Evolutionary conservation across 805 yeast genomes (phyloP).

Genomic region (Candida succiphila): DNA sequence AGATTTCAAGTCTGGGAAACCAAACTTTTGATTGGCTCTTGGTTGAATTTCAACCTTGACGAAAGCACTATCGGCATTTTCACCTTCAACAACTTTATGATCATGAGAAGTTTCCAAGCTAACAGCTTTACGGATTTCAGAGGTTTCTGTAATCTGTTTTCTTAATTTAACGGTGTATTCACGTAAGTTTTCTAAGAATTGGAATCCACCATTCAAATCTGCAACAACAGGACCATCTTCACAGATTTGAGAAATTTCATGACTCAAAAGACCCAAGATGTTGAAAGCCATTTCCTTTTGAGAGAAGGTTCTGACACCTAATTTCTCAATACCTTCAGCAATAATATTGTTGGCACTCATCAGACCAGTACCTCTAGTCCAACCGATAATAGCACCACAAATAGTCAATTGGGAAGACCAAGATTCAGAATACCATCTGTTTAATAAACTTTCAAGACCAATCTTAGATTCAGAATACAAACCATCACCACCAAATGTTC

Average conservation of each 20-base stretch:
- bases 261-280: slow-evolving; percentile 86
- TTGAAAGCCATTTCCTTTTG: slow-evolving; percentile 99
- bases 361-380: slow-evolving; percentile 99
- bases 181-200: slow-evolving; percentile 84
- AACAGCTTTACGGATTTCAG: slow-evolving; percentile 93
- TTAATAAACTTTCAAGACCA: slow-evolving; percentile 90
- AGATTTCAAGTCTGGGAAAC: slow-evolving; percentile 81
- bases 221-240: slow-evolving; percentile 96
- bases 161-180: slow-evolving; percentile 77
- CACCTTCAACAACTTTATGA: slow-evolving; percentile 78
- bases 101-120: slow-evolving; percentile 89
- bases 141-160: slow-evolving; percentile 62
- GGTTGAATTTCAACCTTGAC: slow-evolving; percentile 73
- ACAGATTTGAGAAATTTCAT: slow-evolving; percentile 74
- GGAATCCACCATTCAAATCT: slow-evolving; percentile 98
- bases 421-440: slow-evolving; percentile 98
- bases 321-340: slow-evolving; percentile 93
- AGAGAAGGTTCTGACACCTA: slow-evolving; percentile 96
- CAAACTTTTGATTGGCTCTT: slow-evolving; percentile 89
- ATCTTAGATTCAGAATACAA: slow-evolving; percentile 96
- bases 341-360: slow-evolving; percentile 96
- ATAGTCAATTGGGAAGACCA: slow-evolving; percentile 92
- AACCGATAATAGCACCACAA: slow-evolving; percentile 98
- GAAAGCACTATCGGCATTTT: slow-evolving; percentile 78
- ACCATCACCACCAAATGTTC: slow-evolving; percentile 98